A percentile compares a stretch with the other conserved stretches of the same genome.
Evolutionary conservation across 306 rosid genomes (phyloP).

Genomic region (Vigna unguiculata): DNA sequence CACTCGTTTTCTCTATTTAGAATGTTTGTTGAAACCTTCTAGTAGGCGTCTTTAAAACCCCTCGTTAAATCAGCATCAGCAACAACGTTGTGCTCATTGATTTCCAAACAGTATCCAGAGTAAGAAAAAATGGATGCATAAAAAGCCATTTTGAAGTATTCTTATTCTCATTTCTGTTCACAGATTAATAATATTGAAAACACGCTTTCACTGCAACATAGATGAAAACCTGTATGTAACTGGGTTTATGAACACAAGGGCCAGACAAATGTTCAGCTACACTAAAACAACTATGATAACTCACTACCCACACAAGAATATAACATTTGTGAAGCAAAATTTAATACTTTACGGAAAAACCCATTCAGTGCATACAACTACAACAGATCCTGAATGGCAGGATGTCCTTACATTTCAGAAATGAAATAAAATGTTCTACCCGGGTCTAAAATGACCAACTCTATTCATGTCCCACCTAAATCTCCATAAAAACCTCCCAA

Average conservation of each 20-base stretch:
- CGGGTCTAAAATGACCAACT: slow-evolving; percentile 43
- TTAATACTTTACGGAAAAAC: not conserved
- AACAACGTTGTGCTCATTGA: not conserved
- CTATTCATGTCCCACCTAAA: slow-evolving; percentile 45
- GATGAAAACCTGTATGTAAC: no score
- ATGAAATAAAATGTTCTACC: slow-evolving; percentile 46
- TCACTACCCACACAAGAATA: not conserved
- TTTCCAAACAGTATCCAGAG: not conserved
- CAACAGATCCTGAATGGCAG: slow-evolving; percentile 42
- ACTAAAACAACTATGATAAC: no score
- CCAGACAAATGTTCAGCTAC: slow-evolving; percentile 3
- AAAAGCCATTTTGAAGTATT: no score
- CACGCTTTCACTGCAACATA: no score
- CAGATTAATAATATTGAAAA: no score
- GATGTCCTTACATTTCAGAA: slow-evolving; percentile 49
- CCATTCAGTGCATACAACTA: slow-evolving; percentile 39
- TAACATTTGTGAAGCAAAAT: not conserved
- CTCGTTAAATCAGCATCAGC: not conserved
- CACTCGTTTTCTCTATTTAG: not conserved
- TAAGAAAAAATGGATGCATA: no score
- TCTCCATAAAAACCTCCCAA: slow-evolving; percentile 52
- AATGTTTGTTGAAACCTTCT: not conserved
- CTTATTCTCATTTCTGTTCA: no score
- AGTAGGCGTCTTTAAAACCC: not conserved
- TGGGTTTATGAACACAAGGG: no score